phyloP scores from a whole-genome alignment of 257 asterid species.

The Agastache rugosa region DNA sequence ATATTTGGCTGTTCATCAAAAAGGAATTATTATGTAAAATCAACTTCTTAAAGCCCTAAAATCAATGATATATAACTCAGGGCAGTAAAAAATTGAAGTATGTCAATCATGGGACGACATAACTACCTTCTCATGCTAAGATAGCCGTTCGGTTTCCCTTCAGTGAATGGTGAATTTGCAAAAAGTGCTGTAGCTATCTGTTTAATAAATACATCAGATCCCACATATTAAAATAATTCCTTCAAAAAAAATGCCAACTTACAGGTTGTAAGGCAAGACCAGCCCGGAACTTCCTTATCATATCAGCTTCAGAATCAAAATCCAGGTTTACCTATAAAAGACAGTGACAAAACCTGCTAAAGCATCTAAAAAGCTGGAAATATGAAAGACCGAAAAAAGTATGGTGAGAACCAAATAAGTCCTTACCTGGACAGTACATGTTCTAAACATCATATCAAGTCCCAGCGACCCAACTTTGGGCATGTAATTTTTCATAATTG shows the following conservation, averaged over 20 bases:
- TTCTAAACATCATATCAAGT: conserved; percentile 95
- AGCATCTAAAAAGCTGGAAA: conserved; percentile 10
- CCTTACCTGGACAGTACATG: conserved; percentile 94
- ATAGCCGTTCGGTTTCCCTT: conserved; percentile 92
- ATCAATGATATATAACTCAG: conserved; percentile 30
- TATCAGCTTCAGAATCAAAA: conserved; percentile 93
- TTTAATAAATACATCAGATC: conserved; percentile 47
- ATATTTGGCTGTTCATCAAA: conserved; percentile 76
- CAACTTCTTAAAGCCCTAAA: conserved; percentile 21
- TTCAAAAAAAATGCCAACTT: conserved; percentile 43
- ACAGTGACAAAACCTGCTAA: conserved; percentile 25
- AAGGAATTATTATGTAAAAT: conserved; percentile 28
- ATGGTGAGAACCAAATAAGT: neutral
- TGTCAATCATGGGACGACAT: conserved; percentile 18
- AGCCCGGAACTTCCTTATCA: conserved; percentile 94
- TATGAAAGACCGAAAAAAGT: conserved; percentile 2
- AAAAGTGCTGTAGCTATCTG: conserved; percentile 98
- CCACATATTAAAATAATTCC: conserved; percentile 26
- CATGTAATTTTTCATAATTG: conserved; percentile 92
- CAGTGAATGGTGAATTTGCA: conserved; percentile 97
- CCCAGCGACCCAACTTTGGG: conserved; percentile 99
- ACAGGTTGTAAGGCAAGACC: conserved; percentile 98
- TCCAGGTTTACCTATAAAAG: conserved; percentile 88
- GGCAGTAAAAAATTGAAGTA: conserved; percentile 28
- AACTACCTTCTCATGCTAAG: conserved; percentile 97